A percentile compares a stretch with the other conserved stretches of the same genome.
phyloP scores from a whole-genome alignment of 2,329 filamentous ascomycete genomes.

The Botryotinia calthae region DNA sequence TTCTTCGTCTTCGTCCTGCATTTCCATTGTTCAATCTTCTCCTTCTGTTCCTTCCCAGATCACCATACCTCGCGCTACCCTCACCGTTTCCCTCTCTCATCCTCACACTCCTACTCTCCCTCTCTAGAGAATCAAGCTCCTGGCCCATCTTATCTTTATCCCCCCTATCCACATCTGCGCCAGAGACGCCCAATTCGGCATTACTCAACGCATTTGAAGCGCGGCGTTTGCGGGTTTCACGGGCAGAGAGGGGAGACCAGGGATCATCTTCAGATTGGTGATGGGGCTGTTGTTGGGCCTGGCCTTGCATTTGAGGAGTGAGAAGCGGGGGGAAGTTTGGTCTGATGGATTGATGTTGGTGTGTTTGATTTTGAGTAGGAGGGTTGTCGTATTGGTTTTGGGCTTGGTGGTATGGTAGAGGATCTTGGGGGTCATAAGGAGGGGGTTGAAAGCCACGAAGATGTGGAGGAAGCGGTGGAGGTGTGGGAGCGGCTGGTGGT shows the following conservation, averaged over 20 bases:
- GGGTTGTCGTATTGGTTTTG: neutral
- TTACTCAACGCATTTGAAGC: neutral
- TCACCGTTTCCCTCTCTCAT: neutral
- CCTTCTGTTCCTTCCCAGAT: neutral
- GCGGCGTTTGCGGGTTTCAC: conserved; percentile 4
- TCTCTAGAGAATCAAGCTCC: conserved; percentile 10
- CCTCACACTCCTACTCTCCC: neutral
- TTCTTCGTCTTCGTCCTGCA: neutral
- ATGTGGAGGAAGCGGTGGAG: neutral
- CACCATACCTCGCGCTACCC: fast-evolving
- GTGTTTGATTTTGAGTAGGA: neutral
- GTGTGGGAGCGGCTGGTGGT: conserved; percentile 15
- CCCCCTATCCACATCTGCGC: neutral
- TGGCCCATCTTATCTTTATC: conserved; percentile 14
- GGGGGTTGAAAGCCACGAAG: neutral
- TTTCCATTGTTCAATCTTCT: neutral
- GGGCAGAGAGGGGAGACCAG: conserved; percentile 7
- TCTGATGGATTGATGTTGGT: neutral
- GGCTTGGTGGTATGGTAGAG: neutral
- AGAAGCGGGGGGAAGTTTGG: neutral
- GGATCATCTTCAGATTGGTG: neutral
- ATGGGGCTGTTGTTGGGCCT: neutral
- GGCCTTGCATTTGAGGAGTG: neutral
- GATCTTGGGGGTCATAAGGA: neutral
- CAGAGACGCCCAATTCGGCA: neutral